These are phyloP conservation scores for Colletotrichum tropicale DNA, from an alignment of 2,329 filamentous ascomycete genomes.

Conservation along the genomic window DNA sequence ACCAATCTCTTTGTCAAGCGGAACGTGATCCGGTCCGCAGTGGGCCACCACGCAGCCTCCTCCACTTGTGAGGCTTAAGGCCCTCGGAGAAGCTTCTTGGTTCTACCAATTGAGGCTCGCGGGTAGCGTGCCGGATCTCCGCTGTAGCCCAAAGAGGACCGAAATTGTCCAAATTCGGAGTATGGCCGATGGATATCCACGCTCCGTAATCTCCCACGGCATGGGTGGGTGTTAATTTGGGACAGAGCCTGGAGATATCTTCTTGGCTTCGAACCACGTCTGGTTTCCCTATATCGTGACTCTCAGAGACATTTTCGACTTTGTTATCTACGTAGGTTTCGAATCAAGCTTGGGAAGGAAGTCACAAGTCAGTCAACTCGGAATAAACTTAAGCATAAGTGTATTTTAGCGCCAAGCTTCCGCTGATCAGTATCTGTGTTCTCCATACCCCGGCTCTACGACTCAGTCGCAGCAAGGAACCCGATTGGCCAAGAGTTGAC, in stretches of 20 bases:
- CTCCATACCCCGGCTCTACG: background rate
- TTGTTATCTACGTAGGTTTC: background rate
- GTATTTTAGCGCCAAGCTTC: background rate
- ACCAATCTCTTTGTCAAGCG: background rate
- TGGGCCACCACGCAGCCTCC: background rate
- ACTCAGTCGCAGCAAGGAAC: background rate
- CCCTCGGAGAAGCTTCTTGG: background rate
- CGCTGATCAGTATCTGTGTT: background rate
- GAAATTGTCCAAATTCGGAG: background rate
- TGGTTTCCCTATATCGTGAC: background rate
- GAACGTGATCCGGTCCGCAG: background rate
- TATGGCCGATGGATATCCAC: background rate
- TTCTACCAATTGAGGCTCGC: background rate
- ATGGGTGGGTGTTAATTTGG: background rate
- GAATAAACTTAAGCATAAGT: background rate
- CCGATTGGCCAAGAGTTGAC: background rate
- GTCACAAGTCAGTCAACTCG: background rate
- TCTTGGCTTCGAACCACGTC: background rate
- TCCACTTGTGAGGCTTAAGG: conserved; percentile 2
- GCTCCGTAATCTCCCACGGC: background rate
- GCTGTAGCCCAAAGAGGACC: background rate
- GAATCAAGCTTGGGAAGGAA: background rate
- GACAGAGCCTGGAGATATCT: background rate
- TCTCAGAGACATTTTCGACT: background rate
- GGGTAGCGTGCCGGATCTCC: background rate